phyloP scores from a whole-genome alignment of 2,329 filamentous ascomycete genomes.

The Didymella exigua region DNA sequence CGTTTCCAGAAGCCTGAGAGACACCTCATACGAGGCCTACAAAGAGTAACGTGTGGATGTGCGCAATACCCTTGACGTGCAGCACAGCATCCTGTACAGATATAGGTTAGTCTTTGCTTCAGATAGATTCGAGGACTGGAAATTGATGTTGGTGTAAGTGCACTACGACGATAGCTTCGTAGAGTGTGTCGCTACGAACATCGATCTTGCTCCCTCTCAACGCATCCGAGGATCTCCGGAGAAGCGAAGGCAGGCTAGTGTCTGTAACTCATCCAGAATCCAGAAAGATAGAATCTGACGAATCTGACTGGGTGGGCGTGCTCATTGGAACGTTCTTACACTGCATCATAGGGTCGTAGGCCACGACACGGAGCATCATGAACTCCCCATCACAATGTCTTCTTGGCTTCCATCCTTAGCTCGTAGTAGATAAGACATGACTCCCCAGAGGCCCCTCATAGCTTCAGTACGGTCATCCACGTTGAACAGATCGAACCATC shows the following conservation, averaged over 20 bases:
- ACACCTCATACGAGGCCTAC: neutral
- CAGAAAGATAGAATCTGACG: neutral
- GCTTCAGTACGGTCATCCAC: constrained; percentile 60
- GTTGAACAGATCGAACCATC: constrained; percentile 65
- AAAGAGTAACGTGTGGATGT: neutral
- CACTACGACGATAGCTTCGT: neutral
- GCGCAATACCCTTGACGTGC: neutral
- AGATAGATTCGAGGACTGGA: neutral
- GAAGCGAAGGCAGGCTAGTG: neutral
- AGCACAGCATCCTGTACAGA: neutral
- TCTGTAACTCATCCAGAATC: neutral
- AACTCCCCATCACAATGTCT: constrained; percentile 1
- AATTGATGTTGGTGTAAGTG: neutral
- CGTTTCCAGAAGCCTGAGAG: constrained; percentile 5
- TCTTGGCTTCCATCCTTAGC: constrained; percentile 13
- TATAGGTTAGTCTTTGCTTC: neutral
- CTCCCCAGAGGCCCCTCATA: constrained; percentile 62
- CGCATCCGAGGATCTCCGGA: constrained; percentile 1
- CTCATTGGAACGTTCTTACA: neutral
- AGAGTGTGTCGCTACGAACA: neutral
- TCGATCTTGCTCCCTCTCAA: neutral
- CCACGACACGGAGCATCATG: neutral
- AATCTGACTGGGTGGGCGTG: neutral
- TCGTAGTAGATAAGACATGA: constrained; percentile 60
- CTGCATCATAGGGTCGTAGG: neutral